Evolutionary conservation across 1,284 basidiomycete genomes (phyloP).

Genomic region (Taiwanofungus camphoratus): DNA sequence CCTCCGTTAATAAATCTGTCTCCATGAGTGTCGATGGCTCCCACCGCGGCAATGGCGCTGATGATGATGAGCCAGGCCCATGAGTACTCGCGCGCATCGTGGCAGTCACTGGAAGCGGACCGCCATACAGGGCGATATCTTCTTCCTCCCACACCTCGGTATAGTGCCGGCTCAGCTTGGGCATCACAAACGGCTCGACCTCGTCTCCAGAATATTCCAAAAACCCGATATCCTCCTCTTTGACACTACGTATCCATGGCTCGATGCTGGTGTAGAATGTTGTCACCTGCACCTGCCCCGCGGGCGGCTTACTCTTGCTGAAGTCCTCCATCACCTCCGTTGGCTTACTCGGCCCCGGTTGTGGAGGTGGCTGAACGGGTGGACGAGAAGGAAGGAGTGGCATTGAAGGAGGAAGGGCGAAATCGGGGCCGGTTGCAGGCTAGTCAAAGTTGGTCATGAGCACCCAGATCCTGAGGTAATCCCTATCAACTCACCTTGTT

Average conservation of each 20-base stretch:
- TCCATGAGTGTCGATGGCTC: slow-evolving; percentile 69
- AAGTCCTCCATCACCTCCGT: slow-evolving; percentile 84
- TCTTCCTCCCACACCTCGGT: slow-evolving; percentile 89
- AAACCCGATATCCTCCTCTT: slow-evolving; percentile 89
- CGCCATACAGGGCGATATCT: slow-evolving; percentile 55
- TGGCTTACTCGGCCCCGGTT: slow-evolving; percentile 74
- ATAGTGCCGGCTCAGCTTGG: slow-evolving; percentile 86
- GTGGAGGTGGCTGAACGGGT: slow-evolving; percentile 59
- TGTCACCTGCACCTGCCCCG: slow-evolving; percentile 50
- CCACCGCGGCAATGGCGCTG: slow-evolving; percentile 54
- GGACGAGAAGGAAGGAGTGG: slow-evolving; percentile 62
- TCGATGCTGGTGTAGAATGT: slow-evolving; percentile 86
- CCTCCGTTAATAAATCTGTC: slow-evolving; percentile 56
- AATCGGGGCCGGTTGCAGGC: slow-evolving; percentile 48
- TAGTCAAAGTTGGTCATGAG: too few relatives aligned
- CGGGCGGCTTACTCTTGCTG: slow-evolving; percentile 71
- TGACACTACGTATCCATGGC: slow-evolving; percentile 78
- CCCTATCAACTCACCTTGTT: slow-evolving; percentile 40
- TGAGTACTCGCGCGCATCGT: slow-evolving; percentile 27
- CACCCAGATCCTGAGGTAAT: too few relatives aligned
- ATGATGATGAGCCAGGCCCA: slow-evolving; percentile 28
- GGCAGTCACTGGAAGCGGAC: slow-evolving; percentile 36
- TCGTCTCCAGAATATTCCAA: slow-evolving; percentile 86
- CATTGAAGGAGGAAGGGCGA: slow-evolving; percentile 42
- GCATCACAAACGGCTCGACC: slow-evolving; percentile 80